Base-by-base conservation (phyloP, 495 filamentous ascomycete genomes). In the Cenococcum geophilum region DNA sequence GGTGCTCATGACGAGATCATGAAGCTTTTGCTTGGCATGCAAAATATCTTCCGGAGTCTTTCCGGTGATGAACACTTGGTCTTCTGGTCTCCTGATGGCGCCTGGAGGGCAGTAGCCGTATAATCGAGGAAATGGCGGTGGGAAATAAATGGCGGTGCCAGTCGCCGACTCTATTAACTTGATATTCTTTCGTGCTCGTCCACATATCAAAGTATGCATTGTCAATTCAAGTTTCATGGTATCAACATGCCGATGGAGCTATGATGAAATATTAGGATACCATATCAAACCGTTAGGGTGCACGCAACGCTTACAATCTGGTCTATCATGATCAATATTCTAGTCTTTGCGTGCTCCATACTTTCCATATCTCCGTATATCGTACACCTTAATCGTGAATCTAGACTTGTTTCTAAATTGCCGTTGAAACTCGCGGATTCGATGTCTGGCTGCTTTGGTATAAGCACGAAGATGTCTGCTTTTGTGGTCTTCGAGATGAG, bases 351-450 rank as follows among this genome's bases (percentile, higher is more conserved):
- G 76, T 97, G 91, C 75, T 98, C 93, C 9, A 89, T 86, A 70
- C 89, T 95, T 75, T 97, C 87, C 78, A 91, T 84, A 73, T 97
- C 93, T 36, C 95, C 95, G 67, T 92, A 97, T 64, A 98, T 95
- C 57, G 87, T 88, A 57, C 96, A 86, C 60, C 92, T 85, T 74
- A 95, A 86, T 58, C 93, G 83, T 65, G 91, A 85, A 68, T 96
- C 90, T 61, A 86, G 72, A 57, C 78, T 78, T 66, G 79, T 84
- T 57, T 86, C 83, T n/a, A 82, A 74, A 68, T 86, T 86, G 53
- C 85, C 83, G 56, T 87, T 87, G 60, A 83, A 85, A 52, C 70
- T 77, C 9, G 79, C 80, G 16, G 79, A 78, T 54, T 72, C 75
- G 59, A 69, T 70, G 70, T 75, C 74, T 49, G 84, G 80, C 25